A percentile compares a stretch with the other conserved stretches of the same genome.
These are phyloP conservation scores for Trichophyton simii DNA, from an alignment of 2,329 filamentous ascomycete species.

Conservation along the genomic window DNA sequence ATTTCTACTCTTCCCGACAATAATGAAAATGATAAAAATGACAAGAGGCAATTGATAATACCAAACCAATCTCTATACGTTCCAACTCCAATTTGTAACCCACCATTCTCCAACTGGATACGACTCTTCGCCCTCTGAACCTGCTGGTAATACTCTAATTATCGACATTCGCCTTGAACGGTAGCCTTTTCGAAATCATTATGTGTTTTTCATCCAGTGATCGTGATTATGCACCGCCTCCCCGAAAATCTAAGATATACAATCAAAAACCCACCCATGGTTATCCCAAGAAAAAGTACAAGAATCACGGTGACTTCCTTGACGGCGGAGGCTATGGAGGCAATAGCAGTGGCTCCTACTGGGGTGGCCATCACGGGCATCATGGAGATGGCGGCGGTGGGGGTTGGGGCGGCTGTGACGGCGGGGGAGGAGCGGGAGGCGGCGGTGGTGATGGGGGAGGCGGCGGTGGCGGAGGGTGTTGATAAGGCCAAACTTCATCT, in stretches of 20 bases:
- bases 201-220: neutral
- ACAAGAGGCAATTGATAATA: too few species aligned
- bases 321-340: neutral
- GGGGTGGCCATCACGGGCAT: too few species aligned
- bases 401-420: conserved; percentile 12
- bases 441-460: conserved; percentile 1
- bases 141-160: neutral
- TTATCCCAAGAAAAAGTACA: neutral
- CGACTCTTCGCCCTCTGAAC: neutral
- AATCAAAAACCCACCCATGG: neutral
- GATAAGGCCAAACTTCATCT: neutral
- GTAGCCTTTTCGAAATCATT: neutral
- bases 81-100: too few species aligned
- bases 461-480: neutral
- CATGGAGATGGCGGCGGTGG: neutral
- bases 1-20: too few species aligned
- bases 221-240: neutral
- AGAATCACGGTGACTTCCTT: neutral
- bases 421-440: conserved; percentile 15
- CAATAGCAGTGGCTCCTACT: too few species aligned
- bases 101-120: neutral
- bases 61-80: too few species aligned
- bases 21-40: too few species aligned
- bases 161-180: neutral
- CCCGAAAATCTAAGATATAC: neutral